phyloP scores from a whole-genome alignment of 306 rosid genomes.

The Fagus crenata region DNA sequence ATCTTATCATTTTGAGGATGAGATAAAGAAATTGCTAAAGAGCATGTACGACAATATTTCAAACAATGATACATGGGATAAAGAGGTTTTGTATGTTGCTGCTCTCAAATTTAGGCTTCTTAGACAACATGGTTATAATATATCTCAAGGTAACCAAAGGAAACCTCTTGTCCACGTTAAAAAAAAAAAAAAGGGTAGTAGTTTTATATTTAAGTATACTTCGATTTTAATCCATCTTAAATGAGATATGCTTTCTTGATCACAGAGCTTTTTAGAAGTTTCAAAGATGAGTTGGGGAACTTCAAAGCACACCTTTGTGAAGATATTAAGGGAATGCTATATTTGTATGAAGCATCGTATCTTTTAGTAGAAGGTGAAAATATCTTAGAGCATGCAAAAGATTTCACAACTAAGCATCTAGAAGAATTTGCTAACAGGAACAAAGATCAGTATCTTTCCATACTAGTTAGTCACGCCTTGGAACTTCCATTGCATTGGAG shows the following conservation, averaged over 20 bases:
- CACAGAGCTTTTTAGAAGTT: slow-evolving; percentile 13
- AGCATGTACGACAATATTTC: no score
- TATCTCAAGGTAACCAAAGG: not conserved
- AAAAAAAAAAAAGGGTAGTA: not conserved
- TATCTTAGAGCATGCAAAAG: slow-evolving; percentile 5
- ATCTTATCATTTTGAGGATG: slow-evolving; percentile 18
- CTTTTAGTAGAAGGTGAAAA: slow-evolving; percentile 13
- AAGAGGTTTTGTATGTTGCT: no score
- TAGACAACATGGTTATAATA: not conserved
- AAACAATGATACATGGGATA: no score
- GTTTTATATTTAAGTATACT: no score
- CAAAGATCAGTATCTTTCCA: not conserved
- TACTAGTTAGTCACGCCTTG: slow-evolving; percentile 12
- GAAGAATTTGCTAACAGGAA: not conserved
- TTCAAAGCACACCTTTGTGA: not conserved
- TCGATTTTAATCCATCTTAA: not conserved
- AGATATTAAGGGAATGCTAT: slow-evolving; percentile 14
- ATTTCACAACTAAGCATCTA: slow-evolving; percentile 1
- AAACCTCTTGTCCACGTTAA: not conserved
- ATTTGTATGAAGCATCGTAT: slow-evolving; percentile 19
- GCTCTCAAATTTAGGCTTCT: no score
- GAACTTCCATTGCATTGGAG: slow-evolving; percentile 30
- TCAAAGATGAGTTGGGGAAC: slow-evolving; percentile 4
- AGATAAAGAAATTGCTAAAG: not conserved
- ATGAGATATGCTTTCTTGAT: not conserved